phyloP scores from a whole-genome alignment of 495 filamentous ascomycete genomes.

The Usnea hakonensis region DNA sequence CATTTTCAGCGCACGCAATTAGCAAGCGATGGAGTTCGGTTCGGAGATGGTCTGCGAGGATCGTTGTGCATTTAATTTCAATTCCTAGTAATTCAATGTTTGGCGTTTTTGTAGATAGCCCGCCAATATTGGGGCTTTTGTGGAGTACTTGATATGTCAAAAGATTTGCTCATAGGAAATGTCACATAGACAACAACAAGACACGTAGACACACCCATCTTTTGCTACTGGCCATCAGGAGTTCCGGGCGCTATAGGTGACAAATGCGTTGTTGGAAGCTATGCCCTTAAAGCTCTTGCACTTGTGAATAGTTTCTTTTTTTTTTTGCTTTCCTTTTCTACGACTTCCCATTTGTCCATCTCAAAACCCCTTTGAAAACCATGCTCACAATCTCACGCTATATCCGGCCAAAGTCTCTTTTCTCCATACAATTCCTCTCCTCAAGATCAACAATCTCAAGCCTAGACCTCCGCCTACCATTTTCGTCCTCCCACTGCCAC shows the following conservation, averaged over 20 bases:
- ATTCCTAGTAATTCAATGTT: neutral
- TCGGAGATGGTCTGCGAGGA: neutral
- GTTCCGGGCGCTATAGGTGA: neutral
- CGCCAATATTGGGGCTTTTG: neutral
- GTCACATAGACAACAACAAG: neutral
- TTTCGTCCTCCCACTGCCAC: neutral
- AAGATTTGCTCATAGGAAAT: neutral
- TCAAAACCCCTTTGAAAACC: neutral
- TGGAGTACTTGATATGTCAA: neutral
- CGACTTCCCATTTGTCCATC: no score
- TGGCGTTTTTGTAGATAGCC: neutral
- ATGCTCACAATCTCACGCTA: neutral
- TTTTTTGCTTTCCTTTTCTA: no score
- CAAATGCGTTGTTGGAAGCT: neutral
- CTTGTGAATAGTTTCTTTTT: no score
- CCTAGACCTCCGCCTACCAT: neutral
- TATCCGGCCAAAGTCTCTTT: neutral
- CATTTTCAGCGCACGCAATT: constrained; percentile 3
- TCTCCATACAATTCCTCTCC: no score
- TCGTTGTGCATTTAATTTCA: neutral
- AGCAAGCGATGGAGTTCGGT: constrained; percentile 15
- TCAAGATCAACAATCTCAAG: no score
- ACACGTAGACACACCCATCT: neutral
- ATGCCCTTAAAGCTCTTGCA: no score
- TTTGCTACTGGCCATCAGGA: neutral